Conservation (phyloP, 1,284 basidiomycete genomes). For the Cutaneotrichosporon cutaneum region DNA sequence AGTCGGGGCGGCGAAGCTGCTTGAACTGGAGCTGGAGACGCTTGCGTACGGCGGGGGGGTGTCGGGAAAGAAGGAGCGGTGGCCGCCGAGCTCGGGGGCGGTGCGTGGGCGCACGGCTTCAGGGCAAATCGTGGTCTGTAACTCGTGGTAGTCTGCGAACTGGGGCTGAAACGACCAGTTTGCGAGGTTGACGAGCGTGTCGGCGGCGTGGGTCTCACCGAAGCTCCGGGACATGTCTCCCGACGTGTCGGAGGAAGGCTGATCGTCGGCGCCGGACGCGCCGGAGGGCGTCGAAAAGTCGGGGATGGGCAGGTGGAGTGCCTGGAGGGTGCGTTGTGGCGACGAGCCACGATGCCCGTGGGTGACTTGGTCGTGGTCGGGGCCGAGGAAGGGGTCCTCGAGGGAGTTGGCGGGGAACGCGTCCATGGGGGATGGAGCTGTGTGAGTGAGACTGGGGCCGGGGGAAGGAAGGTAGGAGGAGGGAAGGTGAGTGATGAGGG, state of each 20-base stretch:
- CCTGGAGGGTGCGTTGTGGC: background rate
- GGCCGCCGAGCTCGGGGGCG: background rate
- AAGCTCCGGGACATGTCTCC: background rate
- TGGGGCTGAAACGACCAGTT: background rate
- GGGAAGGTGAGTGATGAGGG: background rate
- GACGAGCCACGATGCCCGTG: background rate
- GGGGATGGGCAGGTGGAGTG: background rate
- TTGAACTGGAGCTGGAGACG: background rate
- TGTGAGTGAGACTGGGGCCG: background rate
- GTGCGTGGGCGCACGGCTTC: background rate
- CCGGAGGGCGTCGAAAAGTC: background rate
- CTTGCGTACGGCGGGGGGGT: background rate
- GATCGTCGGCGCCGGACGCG: background rate
- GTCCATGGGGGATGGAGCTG: conserved; percentile 2
- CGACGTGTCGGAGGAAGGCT: background rate
- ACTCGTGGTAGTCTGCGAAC: background rate
- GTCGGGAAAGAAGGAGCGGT: background rate
- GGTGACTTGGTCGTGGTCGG: conserved; percentile 2
- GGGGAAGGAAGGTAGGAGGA: background rate
- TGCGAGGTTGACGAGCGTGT: conserved; percentile 5
- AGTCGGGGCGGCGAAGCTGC: background rate
- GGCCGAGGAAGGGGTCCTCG: conserved; percentile 17
- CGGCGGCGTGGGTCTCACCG: background rate
- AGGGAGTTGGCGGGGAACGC: conserved; percentile 20
- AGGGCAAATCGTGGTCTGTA: background rate